phyloP scores from a whole-genome alignment of 306 rosid genomes.

The Morella rubra region DNA sequence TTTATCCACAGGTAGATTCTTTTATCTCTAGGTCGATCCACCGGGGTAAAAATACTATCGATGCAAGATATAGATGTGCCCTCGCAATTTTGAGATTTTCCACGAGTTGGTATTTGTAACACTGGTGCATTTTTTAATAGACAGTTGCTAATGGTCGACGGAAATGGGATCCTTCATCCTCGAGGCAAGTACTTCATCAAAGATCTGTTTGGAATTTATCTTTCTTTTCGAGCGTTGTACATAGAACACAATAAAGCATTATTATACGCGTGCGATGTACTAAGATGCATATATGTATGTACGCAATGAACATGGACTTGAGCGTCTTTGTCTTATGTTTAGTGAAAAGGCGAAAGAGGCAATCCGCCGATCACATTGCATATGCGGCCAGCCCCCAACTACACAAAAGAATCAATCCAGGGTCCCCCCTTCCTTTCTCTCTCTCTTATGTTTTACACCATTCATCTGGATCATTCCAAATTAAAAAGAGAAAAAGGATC shows the following conservation, averaged over 20 bases:
- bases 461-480: neutral
- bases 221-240: neutral
- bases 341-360: too few relatives aligned
- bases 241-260: neutral
- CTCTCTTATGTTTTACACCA: neutral
- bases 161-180: slow-evolving; percentile 96
- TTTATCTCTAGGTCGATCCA: neutral
- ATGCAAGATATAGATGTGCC: too few relatives aligned
- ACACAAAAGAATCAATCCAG: too few relatives aligned
- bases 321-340: too few relatives aligned
- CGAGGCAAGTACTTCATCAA: slow-evolving; percentile 61
- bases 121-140: neutral
- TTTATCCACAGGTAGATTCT: slow-evolving; percentile 71
- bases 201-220: neutral
- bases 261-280: too few relatives aligned
- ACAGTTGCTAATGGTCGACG: slow-evolving; percentile 89
- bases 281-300: too few relatives aligned
- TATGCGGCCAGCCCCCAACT: too few relatives aligned
- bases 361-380: too few relatives aligned
- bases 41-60: too few relatives aligned
- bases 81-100: too few relatives aligned
- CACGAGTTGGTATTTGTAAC: neutral
- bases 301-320: too few relatives aligned
- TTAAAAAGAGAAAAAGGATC: neutral
- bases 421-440: too few relatives aligned